Percentiles rank a stretch among this genome's conserved stretches.
phyloP scores from a whole-genome alignment of 106 monocot genomes.

The Dendrobium officinale region DNA sequence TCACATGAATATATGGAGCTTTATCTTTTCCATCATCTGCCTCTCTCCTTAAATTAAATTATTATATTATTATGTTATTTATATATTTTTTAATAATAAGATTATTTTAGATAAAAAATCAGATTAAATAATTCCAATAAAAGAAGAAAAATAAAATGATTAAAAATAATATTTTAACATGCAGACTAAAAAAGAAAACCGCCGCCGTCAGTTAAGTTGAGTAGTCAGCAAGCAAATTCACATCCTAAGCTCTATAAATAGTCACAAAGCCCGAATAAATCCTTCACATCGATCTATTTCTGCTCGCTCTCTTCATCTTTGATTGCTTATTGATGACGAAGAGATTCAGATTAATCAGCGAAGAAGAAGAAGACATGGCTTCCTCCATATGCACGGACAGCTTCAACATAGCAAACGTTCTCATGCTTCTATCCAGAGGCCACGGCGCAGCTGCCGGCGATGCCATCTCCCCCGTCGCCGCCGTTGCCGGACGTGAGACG shows the following conservation, averaged over 20 bases:
- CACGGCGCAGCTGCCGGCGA: background rate
- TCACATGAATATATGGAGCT: no score
- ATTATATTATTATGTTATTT: no score
- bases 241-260: background rate
- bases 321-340: background rate
- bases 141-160: no score
- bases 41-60: no score
- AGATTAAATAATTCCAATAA: no score
- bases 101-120: background rate
- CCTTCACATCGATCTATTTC: background rate
- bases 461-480: background rate
- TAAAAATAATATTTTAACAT: background rate
- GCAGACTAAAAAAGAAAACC: background rate
- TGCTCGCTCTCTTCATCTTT: background rate
- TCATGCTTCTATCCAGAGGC: conserved; percentile 3
- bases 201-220: background rate
- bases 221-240: no score
- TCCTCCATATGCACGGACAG: background rate
- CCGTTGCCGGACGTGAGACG: background rate
- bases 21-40: no score
- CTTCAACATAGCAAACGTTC: background rate
- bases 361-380: background rate
- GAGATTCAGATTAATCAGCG: conserved; percentile 1
- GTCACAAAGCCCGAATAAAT: background rate
- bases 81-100: no score